Evolutionary conservation across 495 filamentous ascomycete genomes (phyloP), one percentile per base, ranked within the genome.

Genomic region (Aspergillus nanangensis): DNA sequence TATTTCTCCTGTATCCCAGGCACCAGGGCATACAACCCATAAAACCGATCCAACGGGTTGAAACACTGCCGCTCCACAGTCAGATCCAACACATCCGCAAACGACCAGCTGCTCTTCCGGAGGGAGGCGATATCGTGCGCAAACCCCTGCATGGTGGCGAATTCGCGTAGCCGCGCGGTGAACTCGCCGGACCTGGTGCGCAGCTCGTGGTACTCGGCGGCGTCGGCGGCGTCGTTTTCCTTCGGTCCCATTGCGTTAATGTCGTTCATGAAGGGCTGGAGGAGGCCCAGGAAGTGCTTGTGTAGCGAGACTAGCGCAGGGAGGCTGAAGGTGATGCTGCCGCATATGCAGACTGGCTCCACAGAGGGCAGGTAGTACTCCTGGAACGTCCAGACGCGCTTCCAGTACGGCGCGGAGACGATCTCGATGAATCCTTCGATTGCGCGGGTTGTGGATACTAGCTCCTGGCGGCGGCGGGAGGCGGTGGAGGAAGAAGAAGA

Each of bases 331-430:
- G 5, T 3, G 15, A 44, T 13, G 13, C 5, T 21, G 14, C 41
- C 41, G 18, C 1, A 18, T 17, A 44, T 44, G 17, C 41, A 44
- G 8, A 44, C 25, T 7, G 41, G 29, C n/a, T 8, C 4, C 5
- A 7, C 34, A 5, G 8, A 9, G 15, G 41, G 27, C 10, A 44
- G 25, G 9, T 44, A n/a, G 24, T 18, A 44, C 29, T 44, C 41
- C 18, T 44, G 41, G 29, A 44, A 44, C 4, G 41, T 44, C 41
- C 41, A 44, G 8, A 44, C 8, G 8, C 41, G 41, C 14, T 14
- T 13, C 41, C 41, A 44, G 27, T 44, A 44, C 3, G 41, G 25
- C 4, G 41, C 25, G 8, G 2, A 42, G 13, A 42, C 13, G 19
- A 42, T 42, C 2, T 44, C 41, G 4, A 44, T 15, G 4, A 32